phyloP scores from a whole-genome alignment of 768 basidiomycete species.

The Gymnopilus junonius region DNA sequence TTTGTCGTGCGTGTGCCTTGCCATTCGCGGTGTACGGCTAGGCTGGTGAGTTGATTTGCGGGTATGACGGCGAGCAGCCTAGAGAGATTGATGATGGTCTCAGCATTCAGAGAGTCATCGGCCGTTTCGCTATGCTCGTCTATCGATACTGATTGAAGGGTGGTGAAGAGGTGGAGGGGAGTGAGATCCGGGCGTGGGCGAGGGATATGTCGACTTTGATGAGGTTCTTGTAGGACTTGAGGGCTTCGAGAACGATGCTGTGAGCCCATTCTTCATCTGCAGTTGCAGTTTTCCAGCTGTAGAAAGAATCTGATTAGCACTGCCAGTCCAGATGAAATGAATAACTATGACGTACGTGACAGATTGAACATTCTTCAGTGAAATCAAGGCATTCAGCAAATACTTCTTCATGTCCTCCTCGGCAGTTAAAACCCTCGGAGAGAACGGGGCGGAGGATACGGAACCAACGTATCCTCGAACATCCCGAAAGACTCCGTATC shows the following conservation, averaged over 20 bases:
- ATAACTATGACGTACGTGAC: constrained; percentile 6
- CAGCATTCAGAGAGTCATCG: not conserved
- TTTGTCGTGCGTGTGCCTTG: not conserved
- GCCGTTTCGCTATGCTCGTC: not conserved
- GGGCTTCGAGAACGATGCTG: constrained; percentile 5
- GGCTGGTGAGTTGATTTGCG: not conserved
- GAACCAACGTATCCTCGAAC: not conserved
- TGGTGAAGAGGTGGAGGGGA: constrained; percentile 3
- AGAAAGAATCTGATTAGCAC: not conserved
- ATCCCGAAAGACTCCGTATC: not conserved
- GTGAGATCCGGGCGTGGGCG: not conserved
- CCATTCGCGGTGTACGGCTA: not conserved
- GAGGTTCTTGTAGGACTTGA: constrained; percentile 1
- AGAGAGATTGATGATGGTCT: not conserved
- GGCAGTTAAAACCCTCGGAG: not conserved
- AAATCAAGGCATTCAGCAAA: constrained; percentile 5
- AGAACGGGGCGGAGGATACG: not conserved
- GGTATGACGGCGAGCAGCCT: not conserved
- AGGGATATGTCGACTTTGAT: not conserved
- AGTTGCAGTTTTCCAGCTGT: constrained; percentile 8
- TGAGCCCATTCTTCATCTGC: constrained; percentile 11
- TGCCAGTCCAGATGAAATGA: no score
- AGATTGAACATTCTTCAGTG: constrained; percentile 6
- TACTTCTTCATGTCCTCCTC: constrained; percentile 12
- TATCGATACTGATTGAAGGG: not conserved